A percentile compares a stretch with the other conserved stretches of the same genome.
Conservation (phyloP, 306 rosid genomes). For the Hippophae gyantsensis region DNA sequence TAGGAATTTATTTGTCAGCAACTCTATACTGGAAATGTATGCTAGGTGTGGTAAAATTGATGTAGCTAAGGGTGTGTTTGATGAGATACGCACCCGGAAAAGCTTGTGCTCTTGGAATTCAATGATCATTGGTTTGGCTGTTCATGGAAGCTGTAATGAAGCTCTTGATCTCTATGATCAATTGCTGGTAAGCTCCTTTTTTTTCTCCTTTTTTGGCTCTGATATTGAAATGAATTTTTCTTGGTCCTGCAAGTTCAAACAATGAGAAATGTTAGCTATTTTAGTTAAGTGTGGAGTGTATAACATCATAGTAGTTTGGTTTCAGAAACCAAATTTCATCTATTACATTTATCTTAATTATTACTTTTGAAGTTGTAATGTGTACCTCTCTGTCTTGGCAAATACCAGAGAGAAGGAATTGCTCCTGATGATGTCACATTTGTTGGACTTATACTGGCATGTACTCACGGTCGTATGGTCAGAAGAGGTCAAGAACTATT, state of each 20-base stretch:
- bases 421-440: constrained; percentile 62
- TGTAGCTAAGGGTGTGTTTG: constrained; percentile 45
- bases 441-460: constrained; percentile 71
- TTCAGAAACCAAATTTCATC: no score
- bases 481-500: constrained; percentile 45
- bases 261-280: no score
- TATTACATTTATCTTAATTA: no score
- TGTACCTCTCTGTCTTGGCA: constrained; percentile 16
- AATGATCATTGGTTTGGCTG: constrained; percentile 74
- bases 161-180: constrained; percentile 56
- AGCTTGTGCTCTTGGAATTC: constrained; percentile 68
- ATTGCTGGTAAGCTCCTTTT: constrained; percentile 40
- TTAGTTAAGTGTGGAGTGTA: not conserved
- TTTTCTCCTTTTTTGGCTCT: no score
- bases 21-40: constrained; percentile 61
- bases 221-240: not conserved
- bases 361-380: not conserved
- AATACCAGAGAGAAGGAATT: constrained; percentile 34
- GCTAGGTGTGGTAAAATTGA: constrained; percentile 65
- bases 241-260: not conserved
- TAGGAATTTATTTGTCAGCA: constrained; percentile 47
- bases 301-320: no score
- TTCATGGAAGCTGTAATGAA: constrained; percentile 49
- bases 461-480: constrained; percentile 68
- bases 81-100: constrained; percentile 50